phyloP scores from a whole-genome alignment of 176 grass and related monocot species.

The Bonia amplexicaulis region DNA sequence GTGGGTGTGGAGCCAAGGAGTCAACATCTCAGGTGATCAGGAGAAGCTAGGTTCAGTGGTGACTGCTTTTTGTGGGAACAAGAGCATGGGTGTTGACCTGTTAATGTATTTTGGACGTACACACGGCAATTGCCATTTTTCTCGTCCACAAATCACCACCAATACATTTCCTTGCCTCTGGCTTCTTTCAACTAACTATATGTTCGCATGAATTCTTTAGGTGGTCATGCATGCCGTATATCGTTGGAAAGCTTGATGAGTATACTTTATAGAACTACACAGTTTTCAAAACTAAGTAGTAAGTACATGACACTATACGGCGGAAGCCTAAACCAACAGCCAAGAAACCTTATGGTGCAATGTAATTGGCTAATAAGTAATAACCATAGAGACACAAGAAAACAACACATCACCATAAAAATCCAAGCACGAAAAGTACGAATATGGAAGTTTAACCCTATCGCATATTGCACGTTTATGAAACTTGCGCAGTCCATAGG shows the following conservation, averaged over 20 bases:
- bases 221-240: neutral
- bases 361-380: neutral
- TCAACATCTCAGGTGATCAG: neutral
- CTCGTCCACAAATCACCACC: neutral
- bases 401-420: neutral
- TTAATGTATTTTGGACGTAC: neutral
- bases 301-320: neutral
- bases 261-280: neutral
- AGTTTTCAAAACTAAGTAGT: neutral
- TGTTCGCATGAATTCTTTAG: neutral
- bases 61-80: neutral
- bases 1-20: neutral
- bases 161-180: neutral
- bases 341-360: neutral
- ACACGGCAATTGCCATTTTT: neutral
- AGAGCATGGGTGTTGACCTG: neutral
- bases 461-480: neutral
- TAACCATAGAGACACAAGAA: neutral
- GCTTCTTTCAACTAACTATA: neutral
- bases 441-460: slow-evolving; percentile 4
- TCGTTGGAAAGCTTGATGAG: neutral
- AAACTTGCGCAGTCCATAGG: neutral
- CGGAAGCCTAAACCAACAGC: neutral
- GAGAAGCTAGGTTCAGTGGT: neutral
- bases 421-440: neutral